Percentiles rank a stretch among this genome's conserved stretches.
Evolutionary conservation across 1,284 basidiomycete genomes (phyloP).

Genomic region (Mycosarcoma mackinlayi): DNA sequence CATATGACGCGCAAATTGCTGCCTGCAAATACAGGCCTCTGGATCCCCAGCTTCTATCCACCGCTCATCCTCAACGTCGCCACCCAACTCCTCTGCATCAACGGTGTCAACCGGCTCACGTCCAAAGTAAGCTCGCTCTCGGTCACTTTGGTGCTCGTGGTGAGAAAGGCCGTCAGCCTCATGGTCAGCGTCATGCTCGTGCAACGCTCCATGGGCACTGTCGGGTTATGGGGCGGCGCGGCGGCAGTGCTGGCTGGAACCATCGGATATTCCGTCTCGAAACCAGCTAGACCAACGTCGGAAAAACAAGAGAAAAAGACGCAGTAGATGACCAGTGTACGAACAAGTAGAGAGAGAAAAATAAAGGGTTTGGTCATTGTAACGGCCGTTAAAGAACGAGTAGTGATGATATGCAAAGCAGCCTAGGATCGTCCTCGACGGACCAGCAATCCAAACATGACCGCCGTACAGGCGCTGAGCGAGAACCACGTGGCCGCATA

Average conservation of each 20-base stretch:
- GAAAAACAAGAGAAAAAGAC: not conserved
- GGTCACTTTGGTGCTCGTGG: slow-evolving; percentile 87
- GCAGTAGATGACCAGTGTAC: not conserved
- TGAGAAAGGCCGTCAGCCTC: slow-evolving; percentile 81
- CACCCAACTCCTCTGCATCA: slow-evolving; percentile 88
- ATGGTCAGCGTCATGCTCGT: slow-evolving; percentile 75
- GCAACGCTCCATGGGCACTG: slow-evolving; percentile 62
- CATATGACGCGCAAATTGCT: slow-evolving; percentile 12
- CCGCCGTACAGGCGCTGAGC: slow-evolving; percentile 53
- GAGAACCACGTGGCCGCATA: slow-evolving; percentile 90
- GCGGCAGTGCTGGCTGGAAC: slow-evolving; percentile 79
- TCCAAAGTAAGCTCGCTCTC: slow-evolving; percentile 78
- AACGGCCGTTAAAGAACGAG: too few species aligned
- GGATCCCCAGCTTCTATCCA: slow-evolving; percentile 76
- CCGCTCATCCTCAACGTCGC: slow-evolving; percentile 79
- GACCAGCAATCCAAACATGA: slow-evolving; percentile 58
- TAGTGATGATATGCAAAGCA: not conserved
- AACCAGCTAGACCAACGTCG: slow-evolving; percentile 1
- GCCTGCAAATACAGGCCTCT: slow-evolving; percentile 23
- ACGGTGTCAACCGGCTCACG: slow-evolving; percentile 88
- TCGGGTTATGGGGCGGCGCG: slow-evolving; percentile 54
- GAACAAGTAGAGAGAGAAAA: not conserved
- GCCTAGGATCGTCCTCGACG: slow-evolving; percentile 36
- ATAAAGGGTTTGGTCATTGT: too few species aligned
- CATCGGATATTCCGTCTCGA: slow-evolving; percentile 72